phyloP scores from a whole-genome alignment of 331 rosid genomes.

The Stylosanthes scabra region DNA sequence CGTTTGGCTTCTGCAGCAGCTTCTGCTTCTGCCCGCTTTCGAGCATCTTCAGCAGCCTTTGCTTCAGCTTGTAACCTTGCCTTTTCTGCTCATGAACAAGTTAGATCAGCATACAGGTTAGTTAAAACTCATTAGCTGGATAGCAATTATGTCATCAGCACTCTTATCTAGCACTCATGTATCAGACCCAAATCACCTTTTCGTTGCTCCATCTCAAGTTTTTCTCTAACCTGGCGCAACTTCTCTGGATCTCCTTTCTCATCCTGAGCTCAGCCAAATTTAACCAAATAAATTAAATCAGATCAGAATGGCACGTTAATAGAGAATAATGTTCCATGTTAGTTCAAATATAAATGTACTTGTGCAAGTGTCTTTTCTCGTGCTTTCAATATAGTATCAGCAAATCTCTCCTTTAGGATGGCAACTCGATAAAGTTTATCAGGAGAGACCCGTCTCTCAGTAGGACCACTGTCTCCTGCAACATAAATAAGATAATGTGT shows the following conservation, averaged over 20 bases:
- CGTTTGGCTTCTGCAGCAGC: constrained; percentile 82
- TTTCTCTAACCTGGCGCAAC: constrained; percentile 73
- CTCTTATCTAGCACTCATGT: constrained; percentile 18
- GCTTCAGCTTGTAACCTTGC: constrained; percentile 90
- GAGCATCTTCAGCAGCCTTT: constrained; percentile 90
- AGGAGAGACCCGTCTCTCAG: constrained; percentile 75
- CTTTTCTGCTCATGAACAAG: constrained; percentile 61
- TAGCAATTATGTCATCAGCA: constrained; percentile 13
- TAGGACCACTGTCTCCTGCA: constrained; percentile 68
- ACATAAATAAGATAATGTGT: constrained; percentile 24
- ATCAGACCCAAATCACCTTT: constrained; percentile 53
- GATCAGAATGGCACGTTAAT: constrained; percentile 10
- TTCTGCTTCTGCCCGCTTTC: constrained; percentile 70
- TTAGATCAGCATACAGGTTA: constrained; percentile 21
- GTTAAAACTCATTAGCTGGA: constrained; percentile 24
- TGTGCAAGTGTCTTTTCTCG: constrained; percentile 78
- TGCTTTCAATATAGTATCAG: constrained; percentile 85
- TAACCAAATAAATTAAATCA: constrained; percentile 29
- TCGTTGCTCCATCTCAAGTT: constrained; percentile 70
- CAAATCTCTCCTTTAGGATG: constrained; percentile 68
- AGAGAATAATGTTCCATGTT: constrained; percentile 27
- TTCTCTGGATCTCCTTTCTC: constrained; percentile 88
- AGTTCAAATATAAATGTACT: constrained; percentile 38
- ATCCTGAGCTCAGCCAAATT: constrained; percentile 61
- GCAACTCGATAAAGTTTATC: constrained; percentile 76